Conservation (phyloP, 225 moss, liverwort and hornwort species). For the Marchantia paleacea region DNA sequence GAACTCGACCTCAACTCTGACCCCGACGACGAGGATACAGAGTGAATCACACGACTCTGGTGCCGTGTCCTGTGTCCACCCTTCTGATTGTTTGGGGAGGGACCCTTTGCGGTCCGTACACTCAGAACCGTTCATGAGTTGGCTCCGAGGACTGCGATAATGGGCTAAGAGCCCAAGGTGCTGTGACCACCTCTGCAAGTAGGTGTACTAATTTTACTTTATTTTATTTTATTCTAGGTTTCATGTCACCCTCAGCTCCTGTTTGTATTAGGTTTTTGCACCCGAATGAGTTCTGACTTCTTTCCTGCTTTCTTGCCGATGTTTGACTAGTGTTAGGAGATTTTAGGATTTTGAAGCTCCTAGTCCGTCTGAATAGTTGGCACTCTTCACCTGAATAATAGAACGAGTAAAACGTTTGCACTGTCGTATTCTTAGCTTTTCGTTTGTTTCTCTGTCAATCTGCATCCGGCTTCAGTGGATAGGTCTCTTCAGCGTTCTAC, state of each 20-base stretch:
- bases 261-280: not conserved
- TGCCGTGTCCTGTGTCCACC: not conserved
- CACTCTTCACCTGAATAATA: too few species aligned
- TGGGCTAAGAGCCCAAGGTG: not conserved
- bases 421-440: too few species aligned
- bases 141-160: not conserved
- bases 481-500: not conserved
- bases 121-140: not conserved
- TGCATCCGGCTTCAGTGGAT: not conserved
- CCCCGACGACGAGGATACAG: constrained; percentile 22
- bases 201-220: too few species aligned
- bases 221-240: not conserved
- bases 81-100: not conserved
- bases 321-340: not conserved
- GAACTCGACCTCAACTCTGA: constrained; percentile 24
- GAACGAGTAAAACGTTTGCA: too few species aligned
- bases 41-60: not conserved
- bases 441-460: not conserved
- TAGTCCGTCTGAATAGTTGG: not conserved
- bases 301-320: not conserved
- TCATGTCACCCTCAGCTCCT: not conserved
- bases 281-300: not conserved
- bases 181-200: not conserved
- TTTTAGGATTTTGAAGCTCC: not conserved
- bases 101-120: not conserved